Percentiles rank a stretch among this genome's conserved stretches.
These are phyloP conservation scores for Pseudoneurospora amorphoporcata DNA, from an alignment of 495 filamentous ascomycete species.

Conservation along the genomic window DNA sequence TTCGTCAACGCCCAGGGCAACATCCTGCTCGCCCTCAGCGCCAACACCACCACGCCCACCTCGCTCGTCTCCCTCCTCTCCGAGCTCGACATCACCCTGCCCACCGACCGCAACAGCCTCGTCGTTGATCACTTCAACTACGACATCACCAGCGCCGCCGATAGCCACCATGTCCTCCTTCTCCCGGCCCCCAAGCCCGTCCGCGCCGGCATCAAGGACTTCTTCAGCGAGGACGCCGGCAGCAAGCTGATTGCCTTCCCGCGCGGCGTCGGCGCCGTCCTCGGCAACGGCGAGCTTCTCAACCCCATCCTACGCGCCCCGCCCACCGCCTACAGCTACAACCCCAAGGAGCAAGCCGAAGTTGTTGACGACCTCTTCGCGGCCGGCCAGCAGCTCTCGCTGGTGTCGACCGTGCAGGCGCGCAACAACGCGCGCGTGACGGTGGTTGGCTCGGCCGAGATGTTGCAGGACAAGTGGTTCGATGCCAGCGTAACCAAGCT, in stretches of 20 bases:
- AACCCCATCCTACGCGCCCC: conserved; percentile 74
- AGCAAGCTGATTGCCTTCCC: conserved; percentile 63
- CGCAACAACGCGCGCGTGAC: conserved; percentile 88
- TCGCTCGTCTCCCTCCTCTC: conserved; percentile 75
- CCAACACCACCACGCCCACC: conserved; percentile 59
- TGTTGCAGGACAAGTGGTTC: conserved; percentile 86
- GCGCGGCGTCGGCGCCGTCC: conserved; percentile 63
- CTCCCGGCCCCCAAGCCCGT: conserved; percentile 52
- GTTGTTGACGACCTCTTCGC: conserved; percentile 67
- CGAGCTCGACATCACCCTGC: conserved; percentile 84
- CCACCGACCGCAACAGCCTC: conserved; percentile 68
- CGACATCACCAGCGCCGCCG: conserved; percentile 61
- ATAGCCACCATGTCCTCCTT: conserved; percentile 83
- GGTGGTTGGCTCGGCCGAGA: conserved; percentile 75
- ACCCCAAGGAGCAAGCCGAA: conserved; percentile 76
- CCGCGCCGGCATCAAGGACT: conserved; percentile 63
- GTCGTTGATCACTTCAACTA: conserved; percentile 95
- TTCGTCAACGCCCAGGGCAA: conserved; percentile 90
- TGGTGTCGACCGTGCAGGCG: conserved; percentile 78
- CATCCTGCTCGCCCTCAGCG: conserved; percentile 78
- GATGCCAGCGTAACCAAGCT: conserved; percentile 62
- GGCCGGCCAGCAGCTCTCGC: conserved; percentile 67
- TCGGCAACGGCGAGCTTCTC: conserved; percentile 67
- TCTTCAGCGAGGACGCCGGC: conserved; percentile 55
- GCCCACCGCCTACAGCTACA: conserved; percentile 82